Conservation (phyloP, 176 grass and related monocot species). For the Eragrostis nindensis region DNA sequence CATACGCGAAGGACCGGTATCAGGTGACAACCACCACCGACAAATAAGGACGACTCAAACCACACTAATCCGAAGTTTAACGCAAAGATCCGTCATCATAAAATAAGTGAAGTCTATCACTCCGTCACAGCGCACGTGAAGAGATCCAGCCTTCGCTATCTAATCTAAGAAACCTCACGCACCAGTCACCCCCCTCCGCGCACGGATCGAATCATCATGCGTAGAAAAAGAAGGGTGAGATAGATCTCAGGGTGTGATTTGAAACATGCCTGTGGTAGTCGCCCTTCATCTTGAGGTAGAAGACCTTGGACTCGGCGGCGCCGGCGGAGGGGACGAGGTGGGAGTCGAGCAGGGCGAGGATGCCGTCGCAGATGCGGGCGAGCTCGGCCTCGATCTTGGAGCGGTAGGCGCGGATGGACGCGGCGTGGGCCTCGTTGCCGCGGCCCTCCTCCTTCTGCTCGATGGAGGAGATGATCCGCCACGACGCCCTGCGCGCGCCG, state of each 20-base stretch:
- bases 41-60: neutral
- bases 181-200: neutral
- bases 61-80: neutral
- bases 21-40: neutral
- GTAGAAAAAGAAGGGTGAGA: neutral
- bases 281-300: constrained; percentile 97
- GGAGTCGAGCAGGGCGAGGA: constrained; percentile 72
- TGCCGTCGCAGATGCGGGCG: constrained; percentile 74
- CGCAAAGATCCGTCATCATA: neutral
- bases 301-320: constrained; percentile 81
- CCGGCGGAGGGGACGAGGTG: constrained; percentile 80
- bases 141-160: neutral
- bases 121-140: neutral
- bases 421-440: constrained; percentile 73
- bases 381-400: constrained; percentile 79
- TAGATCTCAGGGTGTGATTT: neutral
- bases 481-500: constrained; percentile 71
- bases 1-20: neutral
- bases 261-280: constrained; percentile 75
- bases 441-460: constrained; percentile 92
- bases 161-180: neutral
- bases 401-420: constrained; percentile 66
- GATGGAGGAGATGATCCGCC: constrained; percentile 89
- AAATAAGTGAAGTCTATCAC: neutral
- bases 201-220: neutral